Percentiles rank a stretch among this genome's conserved stretches.
These are phyloP conservation scores for Yamadazyma dushanensis DNA, from an alignment of 1,139 yeast species.

Conservation along the genomic window DNA sequence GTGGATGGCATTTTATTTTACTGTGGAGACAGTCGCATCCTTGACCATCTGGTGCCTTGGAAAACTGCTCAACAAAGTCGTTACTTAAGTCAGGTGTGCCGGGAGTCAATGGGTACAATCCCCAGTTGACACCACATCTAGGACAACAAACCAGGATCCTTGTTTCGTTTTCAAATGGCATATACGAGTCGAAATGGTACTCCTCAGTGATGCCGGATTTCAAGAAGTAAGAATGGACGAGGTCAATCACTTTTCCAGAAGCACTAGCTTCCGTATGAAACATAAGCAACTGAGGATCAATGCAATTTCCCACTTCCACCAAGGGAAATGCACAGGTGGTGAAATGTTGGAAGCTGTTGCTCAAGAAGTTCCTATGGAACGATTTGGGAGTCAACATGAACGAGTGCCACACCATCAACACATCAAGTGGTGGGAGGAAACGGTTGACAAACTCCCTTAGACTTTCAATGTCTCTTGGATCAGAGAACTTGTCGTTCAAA, in stretches of 20 bases:
- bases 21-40: too few relatives aligned
- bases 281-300: conserved; percentile 7
- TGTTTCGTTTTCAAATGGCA: too few relatives aligned
- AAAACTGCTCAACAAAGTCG: too few relatives aligned
- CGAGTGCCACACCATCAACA: conserved; percentile 42
- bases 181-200: too few relatives aligned
- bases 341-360: conserved; percentile 23
- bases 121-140: too few relatives aligned
- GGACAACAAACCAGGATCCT: too few relatives aligned
- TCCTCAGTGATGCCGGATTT: too few relatives aligned
- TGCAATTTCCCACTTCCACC: conserved; percentile 2
- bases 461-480: background rate
- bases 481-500: background rate
- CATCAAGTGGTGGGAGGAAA: conserved; percentile 18
- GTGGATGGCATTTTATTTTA: too few relatives aligned
- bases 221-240: conserved; percentile 1
- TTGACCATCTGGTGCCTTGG: too few relatives aligned
- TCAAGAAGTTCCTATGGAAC: conserved; percentile 27
- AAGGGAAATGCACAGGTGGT: conserved; percentile 27
- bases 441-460: background rate
- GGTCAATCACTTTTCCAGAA: conserved; percentile 5
- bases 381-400: conserved; percentile 20
- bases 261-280: too few relatives aligned
- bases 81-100: too few relatives aligned
- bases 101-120: too few relatives aligned